Conservation (phyloP, 2,329 filamentous ascomycete genomes). For the Trichoderma citrinoviride region DNA sequence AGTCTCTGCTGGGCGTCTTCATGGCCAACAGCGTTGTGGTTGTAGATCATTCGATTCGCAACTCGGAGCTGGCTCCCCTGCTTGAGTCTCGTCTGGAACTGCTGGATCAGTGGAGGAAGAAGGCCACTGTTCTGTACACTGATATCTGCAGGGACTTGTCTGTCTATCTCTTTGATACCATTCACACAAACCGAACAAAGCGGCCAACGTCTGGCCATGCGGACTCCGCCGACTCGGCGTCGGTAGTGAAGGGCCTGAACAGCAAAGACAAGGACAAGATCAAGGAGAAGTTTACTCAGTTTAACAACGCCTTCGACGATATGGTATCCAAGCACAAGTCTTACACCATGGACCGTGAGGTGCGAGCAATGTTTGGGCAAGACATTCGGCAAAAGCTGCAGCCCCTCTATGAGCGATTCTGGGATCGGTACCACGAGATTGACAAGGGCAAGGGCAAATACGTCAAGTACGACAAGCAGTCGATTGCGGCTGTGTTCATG, state of each 20-base stretch:
- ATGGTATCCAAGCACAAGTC: slow-evolving; percentile 78
- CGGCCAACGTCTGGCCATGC: slow-evolving; percentile 71
- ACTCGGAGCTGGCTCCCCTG: slow-evolving; percentile 73
- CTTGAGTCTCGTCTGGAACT: slow-evolving; percentile 64
- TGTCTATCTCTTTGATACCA: slow-evolving; percentile 80
- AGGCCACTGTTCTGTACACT: slow-evolving; percentile 75
- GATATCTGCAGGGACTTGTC: slow-evolving; percentile 88
- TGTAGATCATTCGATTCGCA: slow-evolving; percentile 78
- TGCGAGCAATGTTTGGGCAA: slow-evolving; percentile 72
- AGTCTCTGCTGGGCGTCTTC: slow-evolving; percentile 80
- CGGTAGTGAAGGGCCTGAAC: slow-evolving; percentile 76
- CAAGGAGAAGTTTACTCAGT: slow-evolving; percentile 91
- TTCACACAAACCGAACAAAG: slow-evolving; percentile 76
- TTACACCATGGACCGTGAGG: slow-evolving; percentile 87
- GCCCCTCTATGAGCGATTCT: slow-evolving; percentile 91
- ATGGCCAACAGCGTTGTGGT: slow-evolving; percentile 84
- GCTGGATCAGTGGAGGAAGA: slow-evolving; percentile 84
- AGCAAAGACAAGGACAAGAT: slow-evolving; percentile 95
- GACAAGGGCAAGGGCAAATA: slow-evolving; percentile 98
- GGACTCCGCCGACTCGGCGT: slow-evolving; percentile 82
- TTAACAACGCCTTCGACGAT: slow-evolving; percentile 89
- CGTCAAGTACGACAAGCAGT: slow-evolving; percentile 91
- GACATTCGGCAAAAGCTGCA: slow-evolving; percentile 92
- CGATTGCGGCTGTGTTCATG: slow-evolving; percentile 65
- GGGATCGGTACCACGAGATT: slow-evolving; percentile 95